These are phyloP conservation scores for Talaromyces islandicus DNA, from an alignment of 2,329 filamentous ascomycete species.

Conservation along the genomic window DNA sequence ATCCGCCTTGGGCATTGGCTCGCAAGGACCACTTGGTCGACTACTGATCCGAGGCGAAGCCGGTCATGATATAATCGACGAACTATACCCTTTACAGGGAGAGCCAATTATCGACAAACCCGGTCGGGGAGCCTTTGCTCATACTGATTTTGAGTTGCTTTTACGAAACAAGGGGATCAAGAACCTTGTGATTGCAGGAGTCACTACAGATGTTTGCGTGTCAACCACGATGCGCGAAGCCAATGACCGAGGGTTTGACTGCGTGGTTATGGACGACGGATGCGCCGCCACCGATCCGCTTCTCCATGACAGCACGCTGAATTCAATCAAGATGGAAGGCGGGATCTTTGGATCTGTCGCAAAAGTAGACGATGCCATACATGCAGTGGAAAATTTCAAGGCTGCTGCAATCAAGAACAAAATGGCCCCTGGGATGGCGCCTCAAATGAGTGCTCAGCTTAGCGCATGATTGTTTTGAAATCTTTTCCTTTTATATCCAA, in stretches of 20 bases:
- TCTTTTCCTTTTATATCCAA: background rate
- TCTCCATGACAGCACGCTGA: slow-evolving; percentile 36
- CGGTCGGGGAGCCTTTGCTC: slow-evolving; percentile 47
- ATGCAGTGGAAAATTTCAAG: slow-evolving; percentile 39
- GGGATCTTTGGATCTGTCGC: slow-evolving; percentile 40
- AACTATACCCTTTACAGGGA: slow-evolving; percentile 43
- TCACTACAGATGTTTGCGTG: slow-evolving; percentile 53
- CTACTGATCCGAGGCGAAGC: slow-evolving; percentile 53
- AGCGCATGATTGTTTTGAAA: background rate
- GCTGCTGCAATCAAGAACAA: slow-evolving; percentile 33
- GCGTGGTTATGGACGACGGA: slow-evolving; percentile 46
- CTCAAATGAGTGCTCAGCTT: slow-evolving; percentile 27
- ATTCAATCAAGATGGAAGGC: slow-evolving; percentile 43
- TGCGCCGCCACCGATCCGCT: slow-evolving; percentile 37
- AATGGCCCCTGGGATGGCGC: slow-evolving; percentile 37
- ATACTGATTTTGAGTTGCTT: slow-evolving; percentile 50
- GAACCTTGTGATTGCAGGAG: slow-evolving; percentile 49
- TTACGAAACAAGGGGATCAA: slow-evolving; percentile 46
- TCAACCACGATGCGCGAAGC: slow-evolving; percentile 52
- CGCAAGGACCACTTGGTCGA: slow-evolving; percentile 51
- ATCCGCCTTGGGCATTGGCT: slow-evolving; percentile 46
- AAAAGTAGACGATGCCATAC: slow-evolving; percentile 33
- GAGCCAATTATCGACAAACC: slow-evolving; percentile 53
- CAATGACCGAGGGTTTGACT: slow-evolving; percentile 51
- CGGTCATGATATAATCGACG: slow-evolving; percentile 53